Conservation (phyloP, 2,329 filamentous ascomycete species). For the Clarireedia homoeocarpa region DNA sequence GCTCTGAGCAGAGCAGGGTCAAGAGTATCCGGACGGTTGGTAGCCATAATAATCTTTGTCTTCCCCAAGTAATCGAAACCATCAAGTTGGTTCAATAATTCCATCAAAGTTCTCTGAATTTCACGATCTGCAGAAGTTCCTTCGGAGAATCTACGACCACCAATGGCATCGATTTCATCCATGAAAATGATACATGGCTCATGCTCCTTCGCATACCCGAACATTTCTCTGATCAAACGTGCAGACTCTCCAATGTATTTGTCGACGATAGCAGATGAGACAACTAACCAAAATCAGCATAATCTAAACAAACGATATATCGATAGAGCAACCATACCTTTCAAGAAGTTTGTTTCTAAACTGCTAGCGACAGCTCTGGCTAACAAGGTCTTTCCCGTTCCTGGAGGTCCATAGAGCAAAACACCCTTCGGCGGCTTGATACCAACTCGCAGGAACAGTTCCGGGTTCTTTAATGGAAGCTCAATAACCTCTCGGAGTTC, state of each 20-base stretch:
- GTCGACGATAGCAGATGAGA: conserved; percentile 97
- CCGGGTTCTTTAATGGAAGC: conserved; percentile 94
- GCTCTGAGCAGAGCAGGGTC: conserved; percentile 89
- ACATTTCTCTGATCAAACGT: conserved; percentile 97
- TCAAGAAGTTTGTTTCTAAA: conserved; percentile 95
- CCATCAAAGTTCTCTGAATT: conserved; percentile 97
- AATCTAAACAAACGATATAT: neutral
- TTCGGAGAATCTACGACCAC: conserved; percentile 91
- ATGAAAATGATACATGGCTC: conserved; percentile 99
- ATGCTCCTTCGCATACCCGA: conserved; percentile 98
- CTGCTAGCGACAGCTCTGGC: conserved; percentile 93
- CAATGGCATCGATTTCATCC: conserved; percentile 99
- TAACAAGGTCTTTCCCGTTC: conserved; percentile 92
- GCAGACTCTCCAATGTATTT: conserved; percentile 99
- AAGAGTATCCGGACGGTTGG: conserved; percentile 92
- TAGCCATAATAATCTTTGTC: conserved; percentile 99
- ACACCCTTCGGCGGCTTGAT: conserved; percentile 99
- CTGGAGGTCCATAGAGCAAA: conserved; percentile 88
- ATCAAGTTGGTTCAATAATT: conserved; percentile 95
- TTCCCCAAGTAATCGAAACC: conserved; percentile 99
- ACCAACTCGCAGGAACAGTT: conserved; percentile 90
- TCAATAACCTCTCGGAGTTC: conserved; percentile 97
- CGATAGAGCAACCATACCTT: conserved; percentile 50
- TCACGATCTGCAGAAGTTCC: conserved; percentile 96
- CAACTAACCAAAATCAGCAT: conserved; percentile 50